These are phyloP conservation scores for Metschnikowia aberdeeniae DNA, from an alignment of 805 yeast genomes.

Conservation along the genomic window DNA sequence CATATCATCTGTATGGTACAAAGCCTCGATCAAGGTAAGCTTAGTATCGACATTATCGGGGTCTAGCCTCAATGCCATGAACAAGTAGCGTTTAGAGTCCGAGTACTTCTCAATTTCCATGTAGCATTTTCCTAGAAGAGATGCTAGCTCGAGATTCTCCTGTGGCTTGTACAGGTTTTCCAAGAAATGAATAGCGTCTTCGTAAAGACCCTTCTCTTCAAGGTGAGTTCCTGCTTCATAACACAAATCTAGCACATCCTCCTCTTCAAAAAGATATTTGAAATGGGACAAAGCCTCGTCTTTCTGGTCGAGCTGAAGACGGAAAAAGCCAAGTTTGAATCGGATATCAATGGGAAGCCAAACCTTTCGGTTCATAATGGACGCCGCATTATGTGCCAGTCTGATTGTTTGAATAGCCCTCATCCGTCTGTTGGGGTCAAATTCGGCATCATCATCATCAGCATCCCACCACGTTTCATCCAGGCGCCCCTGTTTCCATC, in stretches of 20 bases:
- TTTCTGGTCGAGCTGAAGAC: constrained; percentile 59
- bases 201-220: constrained; percentile 62
- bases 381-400: constrained; percentile 8
- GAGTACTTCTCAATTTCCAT: constrained; percentile 66
- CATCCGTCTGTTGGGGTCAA: constrained; percentile 59
- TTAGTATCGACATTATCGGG: constrained; percentile 69
- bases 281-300: constrained; percentile 76
- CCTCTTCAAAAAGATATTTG: constrained; percentile 50
- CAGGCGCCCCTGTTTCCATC: constrained; percentile 78
- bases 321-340: constrained; percentile 68
- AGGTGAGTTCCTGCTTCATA: constrained; percentile 72
- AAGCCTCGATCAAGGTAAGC: constrained; percentile 77
- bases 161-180: constrained; percentile 29
- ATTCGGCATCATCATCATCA: constrained; percentile 68
- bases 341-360: constrained; percentile 83
- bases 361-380: constrained; percentile 24
- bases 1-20: constrained; percentile 59
- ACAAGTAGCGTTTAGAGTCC: constrained; percentile 59
- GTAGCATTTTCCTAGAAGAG: constrained; percentile 71
- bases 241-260: constrained; percentile 66
- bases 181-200: constrained; percentile 73
- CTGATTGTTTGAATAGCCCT: constrained; percentile 6
- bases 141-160: constrained; percentile 45
- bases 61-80: constrained; percentile 48
- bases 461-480: constrained; percentile 67